Base-by-base conservation (phyloP, 768 basidiomycete species). In the Hygrophorus russula region DNA sequence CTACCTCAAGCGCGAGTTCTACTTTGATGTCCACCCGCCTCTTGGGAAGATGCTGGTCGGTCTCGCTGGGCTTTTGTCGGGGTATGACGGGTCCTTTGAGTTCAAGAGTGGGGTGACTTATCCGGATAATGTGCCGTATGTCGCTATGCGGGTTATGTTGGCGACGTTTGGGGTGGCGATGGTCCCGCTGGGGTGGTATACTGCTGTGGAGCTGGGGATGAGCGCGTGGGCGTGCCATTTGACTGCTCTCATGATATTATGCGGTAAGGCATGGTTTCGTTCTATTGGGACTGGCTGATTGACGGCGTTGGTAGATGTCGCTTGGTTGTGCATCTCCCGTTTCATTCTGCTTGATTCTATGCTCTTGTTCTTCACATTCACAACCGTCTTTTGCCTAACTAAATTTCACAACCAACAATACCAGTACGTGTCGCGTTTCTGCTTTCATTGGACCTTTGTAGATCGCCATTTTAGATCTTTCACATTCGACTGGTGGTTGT, bases 21-120 rank as follows among this genome's bases (percentile, higher is more conserved):
- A 97, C 70, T 98, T 98, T 60, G 96, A 99, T 56, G 96, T 98
- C 19, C 96, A 99, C 55, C 96, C 96, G 4, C 96, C 96, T 0
- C 72, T 99, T 33, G 96, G 96, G 2, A 99, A 99, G 71, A 98
- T 99, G 92, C 74, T 99, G 44, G 94, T 99, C 47, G 96, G 91
- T 7, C 72, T 99, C 15, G 91, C 82, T 3, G 96, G 96, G 15
- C 68, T 91, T 44, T 64, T 99, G 50, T 71, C 90, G 0, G 96
- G 96, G 28, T 98, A 97, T 58, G 74, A 93, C 49, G 96, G 96
- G 11, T 60, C 66, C 18, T 99, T 87, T 54, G 94, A 96, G 48
- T 99, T 94, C 69, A 89, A 92, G 62, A 92, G 88, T 48, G 96
- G 96, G 2, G 80, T 74, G 43, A 64, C 60, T 41, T 99, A 99